Conservation (phyloP, 331 rosid species). For the Quercus lobata region DNA sequence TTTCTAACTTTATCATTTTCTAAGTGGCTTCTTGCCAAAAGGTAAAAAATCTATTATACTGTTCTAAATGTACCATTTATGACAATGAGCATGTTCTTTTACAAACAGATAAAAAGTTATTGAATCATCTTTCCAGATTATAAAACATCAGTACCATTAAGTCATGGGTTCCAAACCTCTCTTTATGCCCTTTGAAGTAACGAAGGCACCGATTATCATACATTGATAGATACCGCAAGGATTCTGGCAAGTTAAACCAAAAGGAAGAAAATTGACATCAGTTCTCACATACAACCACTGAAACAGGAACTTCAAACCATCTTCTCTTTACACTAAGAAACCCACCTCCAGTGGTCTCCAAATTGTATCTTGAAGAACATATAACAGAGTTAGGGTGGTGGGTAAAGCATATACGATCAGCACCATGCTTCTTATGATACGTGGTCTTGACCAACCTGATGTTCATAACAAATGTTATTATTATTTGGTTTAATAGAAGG, state of each 20-base stretch:
- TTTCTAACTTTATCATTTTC: neutral
- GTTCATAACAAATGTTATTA: constrained; percentile 14
- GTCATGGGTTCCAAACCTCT: constrained; percentile 45
- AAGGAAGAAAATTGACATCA: constrained; percentile 12
- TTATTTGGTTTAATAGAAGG: neutral
- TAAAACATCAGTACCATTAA: neutral
- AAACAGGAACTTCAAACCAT: constrained; percentile 2
- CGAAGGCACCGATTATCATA: constrained; percentile 89
- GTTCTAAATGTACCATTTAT: neutral
- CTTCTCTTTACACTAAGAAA: constrained; percentile 11
- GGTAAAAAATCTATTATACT: neutral
- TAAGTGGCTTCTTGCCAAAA: neutral
- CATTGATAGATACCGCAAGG: constrained; percentile 87
- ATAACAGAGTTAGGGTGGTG: constrained; percentile 94
- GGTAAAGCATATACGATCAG: constrained; percentile 86
- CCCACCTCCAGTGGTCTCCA: constrained; percentile 74
- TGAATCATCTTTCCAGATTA: neutral
- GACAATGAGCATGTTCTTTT: neutral
- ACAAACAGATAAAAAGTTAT: neutral
- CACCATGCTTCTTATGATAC: constrained; percentile 89
- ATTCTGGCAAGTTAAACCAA: constrained; percentile 46
- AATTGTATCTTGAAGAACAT: constrained; percentile 85
- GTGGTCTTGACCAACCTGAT: constrained; percentile 89
- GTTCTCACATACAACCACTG: neutral
- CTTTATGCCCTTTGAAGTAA: constrained; percentile 94